Percentiles rank a stretch among this genome's conserved stretches.
Evolutionary conservation across 2,329 filamentous ascomycete species (phyloP).

Genomic region (Cercospora zeae-maydis): DNA sequence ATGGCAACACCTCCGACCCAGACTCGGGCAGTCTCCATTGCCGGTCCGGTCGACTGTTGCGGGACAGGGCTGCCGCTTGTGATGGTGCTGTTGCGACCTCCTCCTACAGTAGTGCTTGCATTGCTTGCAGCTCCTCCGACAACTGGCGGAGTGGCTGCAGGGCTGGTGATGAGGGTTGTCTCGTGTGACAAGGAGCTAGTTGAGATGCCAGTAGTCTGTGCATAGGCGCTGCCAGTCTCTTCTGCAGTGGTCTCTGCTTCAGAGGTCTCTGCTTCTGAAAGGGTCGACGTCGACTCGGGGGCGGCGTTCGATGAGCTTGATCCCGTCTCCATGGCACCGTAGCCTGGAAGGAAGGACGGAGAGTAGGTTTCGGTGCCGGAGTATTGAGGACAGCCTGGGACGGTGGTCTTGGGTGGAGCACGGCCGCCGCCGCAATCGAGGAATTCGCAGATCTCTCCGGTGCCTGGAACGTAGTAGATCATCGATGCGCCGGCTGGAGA

Average conservation of each 20-base stretch:
- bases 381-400: slow-evolving; percentile 59
- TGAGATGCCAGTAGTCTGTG: background rate
- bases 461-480: slow-evolving; percentile 60
- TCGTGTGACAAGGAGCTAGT: background rate
- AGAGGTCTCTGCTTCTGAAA: background rate
- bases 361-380: slow-evolving; percentile 54
- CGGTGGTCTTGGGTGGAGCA: slow-evolving; percentile 59
- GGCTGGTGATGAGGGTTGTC: background rate
- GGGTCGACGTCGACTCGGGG: background rate
- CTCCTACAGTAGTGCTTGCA: background rate
- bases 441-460: slow-evolving; percentile 61
- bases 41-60: background rate
- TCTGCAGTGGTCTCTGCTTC: background rate
- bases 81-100: background rate
- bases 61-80: background rate
- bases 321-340: slow-evolving; percentile 19
- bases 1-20: slow-evolving; percentile 46
- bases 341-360: slow-evolving; percentile 48
- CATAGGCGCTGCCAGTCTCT: background rate
- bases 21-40: slow-evolving; percentile 41
- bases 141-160: background rate
- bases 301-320: slow-evolving; percentile 5
- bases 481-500: slow-evolving; percentile 45
- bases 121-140: background rate
- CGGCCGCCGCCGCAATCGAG: slow-evolving; percentile 66